Percentiles rank a stretch among this genome's conserved stretches.
Conservation (phyloP, 1,284 basidiomycete species). For the Moesziomyces sp. region DNA sequence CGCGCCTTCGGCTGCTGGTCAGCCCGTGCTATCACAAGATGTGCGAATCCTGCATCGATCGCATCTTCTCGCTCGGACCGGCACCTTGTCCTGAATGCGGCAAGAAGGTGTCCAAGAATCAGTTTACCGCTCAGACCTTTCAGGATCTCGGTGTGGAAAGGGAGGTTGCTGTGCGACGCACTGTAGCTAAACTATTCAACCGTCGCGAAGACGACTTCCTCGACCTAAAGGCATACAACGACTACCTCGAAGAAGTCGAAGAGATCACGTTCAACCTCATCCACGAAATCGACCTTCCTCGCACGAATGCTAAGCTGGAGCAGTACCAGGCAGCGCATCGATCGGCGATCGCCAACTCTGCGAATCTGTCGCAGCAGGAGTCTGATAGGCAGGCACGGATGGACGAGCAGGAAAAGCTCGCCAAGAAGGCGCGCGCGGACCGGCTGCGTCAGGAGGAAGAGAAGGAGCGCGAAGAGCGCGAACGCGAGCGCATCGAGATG, state of each 20-base stretch:
- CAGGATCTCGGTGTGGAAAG: slow-evolving; percentile 96
- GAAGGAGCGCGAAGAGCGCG: slow-evolving; percentile 46
- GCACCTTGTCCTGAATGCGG: slow-evolving; percentile 95
- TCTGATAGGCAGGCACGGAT: slow-evolving; percentile 46
- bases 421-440: slow-evolving; percentile 51
- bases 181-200: slow-evolving; percentile 85
- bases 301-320: slow-evolving; percentile 85
- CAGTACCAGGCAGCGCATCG: slow-evolving; percentile 74
- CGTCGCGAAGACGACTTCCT: slow-evolving; percentile 90
- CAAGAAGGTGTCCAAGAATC: slow-evolving; percentile 87
- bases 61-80: slow-evolving; percentile 93
- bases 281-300: slow-evolving; percentile 84
- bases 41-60: slow-evolving; percentile 83
- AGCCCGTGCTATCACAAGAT: slow-evolving; percentile 98
- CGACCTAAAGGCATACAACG: slow-evolving; percentile 85
- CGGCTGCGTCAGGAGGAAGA: slow-evolving; percentile 56
- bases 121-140: slow-evolving; percentile 95
- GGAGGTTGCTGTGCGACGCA: slow-evolving; percentile 87
- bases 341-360: slow-evolving; percentile 48
- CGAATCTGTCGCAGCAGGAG: slow-evolving; percentile 53
- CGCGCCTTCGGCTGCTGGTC: slow-evolving; percentile 90
- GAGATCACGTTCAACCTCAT: slow-evolving; percentile 97
- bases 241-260: slow-evolving; percentile 96
- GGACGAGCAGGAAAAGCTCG: slow-evolving; percentile 52
- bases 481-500: slow-evolving; percentile 57